Conservation (phyloP, 495 filamentous ascomycete genomes). For the Filosporella fistucella region DNA sequence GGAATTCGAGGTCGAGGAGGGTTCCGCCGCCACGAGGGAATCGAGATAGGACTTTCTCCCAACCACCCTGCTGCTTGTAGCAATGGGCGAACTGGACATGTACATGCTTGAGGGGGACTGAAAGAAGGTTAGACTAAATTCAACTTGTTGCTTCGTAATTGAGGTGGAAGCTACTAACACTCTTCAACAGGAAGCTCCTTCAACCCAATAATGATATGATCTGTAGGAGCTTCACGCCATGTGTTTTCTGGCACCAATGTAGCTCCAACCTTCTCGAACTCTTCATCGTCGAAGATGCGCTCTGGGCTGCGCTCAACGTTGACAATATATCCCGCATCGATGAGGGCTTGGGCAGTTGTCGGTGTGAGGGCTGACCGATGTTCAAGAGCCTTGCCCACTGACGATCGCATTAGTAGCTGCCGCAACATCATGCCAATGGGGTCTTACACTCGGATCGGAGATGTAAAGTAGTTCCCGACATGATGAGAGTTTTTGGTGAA, state of each 20-base stretch:
- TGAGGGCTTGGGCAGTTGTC: conserved; percentile 69
- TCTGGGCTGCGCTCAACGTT: conserved; percentile 75
- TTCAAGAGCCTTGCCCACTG: conserved; percentile 22
- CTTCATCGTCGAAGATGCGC: conserved; percentile 78
- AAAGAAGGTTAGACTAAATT: conserved; percentile 9
- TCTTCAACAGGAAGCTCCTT: conserved; percentile 92
- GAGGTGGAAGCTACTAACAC: conserved; percentile 37
- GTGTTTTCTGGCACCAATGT: conserved; percentile 76
- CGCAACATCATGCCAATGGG: conserved; percentile 15
- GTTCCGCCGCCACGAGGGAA: conserved; percentile 80
- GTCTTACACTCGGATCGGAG: conserved; percentile 24
- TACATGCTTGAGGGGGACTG: conserved; percentile 77
- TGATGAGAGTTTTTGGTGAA: too few species aligned
- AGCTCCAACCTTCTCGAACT: conserved; percentile 61
- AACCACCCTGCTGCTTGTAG: conserved; percentile 86
- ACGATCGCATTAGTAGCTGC: conserved; percentile 20
- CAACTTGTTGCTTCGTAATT: background rate
- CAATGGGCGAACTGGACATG: conserved; percentile 83
- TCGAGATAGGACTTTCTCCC: conserved; percentile 74
- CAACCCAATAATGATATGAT: conserved; percentile 83
- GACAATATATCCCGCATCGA: conserved; percentile 80
- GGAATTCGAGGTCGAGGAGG: conserved; percentile 87
- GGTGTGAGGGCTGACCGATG: conserved; percentile 31
- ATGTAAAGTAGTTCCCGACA: conserved; percentile 23
- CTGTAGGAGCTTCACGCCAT: conserved; percentile 70